phyloP scores from a whole-genome alignment of 495 filamentous ascomycete species.

The Chlorociboria aeruginascens region DNA sequence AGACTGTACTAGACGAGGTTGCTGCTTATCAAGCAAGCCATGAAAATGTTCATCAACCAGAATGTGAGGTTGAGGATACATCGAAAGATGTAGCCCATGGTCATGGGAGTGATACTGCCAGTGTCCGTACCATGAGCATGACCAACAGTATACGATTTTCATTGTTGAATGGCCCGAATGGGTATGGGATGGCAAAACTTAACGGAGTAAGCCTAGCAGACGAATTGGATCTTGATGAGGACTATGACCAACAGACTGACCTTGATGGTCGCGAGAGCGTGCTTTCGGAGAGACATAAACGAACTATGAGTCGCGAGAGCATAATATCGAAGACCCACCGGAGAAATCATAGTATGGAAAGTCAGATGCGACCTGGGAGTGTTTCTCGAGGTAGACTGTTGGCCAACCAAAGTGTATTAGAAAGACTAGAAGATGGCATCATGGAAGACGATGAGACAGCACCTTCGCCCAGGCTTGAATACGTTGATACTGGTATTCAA shows the following conservation, averaged over 20 bases:
- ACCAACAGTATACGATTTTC: constrained; percentile 67
- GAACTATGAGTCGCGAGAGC: constrained; percentile 33
- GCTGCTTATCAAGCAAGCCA: constrained; percentile 57
- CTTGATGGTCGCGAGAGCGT: constrained; percentile 42
- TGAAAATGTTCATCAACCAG: constrained; percentile 23
- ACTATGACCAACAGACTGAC: constrained; percentile 43
- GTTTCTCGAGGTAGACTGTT: constrained; percentile 32
- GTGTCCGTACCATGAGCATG: constrained; percentile 65
- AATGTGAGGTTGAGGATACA: constrained; percentile 40
- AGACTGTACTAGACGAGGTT: constrained; percentile 73
- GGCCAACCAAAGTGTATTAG: constrained; percentile 35
- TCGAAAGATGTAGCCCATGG: constrained; percentile 21
- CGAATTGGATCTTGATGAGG: constrained; percentile 76
- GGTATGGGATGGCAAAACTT: constrained; percentile 36
- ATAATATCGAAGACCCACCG: constrained; percentile 30
- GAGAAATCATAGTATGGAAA: constrained; percentile 36
- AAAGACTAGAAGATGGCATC: constrained; percentile 34
- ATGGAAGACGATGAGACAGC: constrained; percentile 32
- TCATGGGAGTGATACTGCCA: constrained; percentile 61
- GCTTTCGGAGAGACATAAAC: constrained; percentile 27
- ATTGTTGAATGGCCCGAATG: constrained; percentile 36
- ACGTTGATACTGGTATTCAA: constrained; percentile 68
- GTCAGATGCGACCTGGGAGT: constrained; percentile 36
- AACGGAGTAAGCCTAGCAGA: constrained; percentile 75
- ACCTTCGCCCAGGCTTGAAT: constrained; percentile 24